phyloP scores from a whole-genome alignment of 202 grass and related monocot genomes.

The Saccharum hybrid region DNA sequence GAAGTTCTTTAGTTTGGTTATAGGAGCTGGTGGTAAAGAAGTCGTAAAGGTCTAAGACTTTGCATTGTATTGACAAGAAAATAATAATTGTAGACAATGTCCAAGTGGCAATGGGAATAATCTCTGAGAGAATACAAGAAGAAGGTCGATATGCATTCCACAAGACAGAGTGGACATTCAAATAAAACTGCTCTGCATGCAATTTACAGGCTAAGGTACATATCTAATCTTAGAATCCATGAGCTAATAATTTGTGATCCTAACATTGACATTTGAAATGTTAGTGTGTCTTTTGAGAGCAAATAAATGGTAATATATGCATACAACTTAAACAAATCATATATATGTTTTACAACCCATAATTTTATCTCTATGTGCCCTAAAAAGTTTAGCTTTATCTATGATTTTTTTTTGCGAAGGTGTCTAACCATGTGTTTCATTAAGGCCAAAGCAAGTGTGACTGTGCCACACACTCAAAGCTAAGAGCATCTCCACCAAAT shows the following conservation, averaged over 20 bases:
- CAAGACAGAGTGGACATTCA: not conserved
- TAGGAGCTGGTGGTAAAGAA: slow-evolving; percentile 15
- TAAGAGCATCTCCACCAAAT: too few relatives aligned
- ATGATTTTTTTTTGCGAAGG: too few relatives aligned
- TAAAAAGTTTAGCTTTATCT: too few relatives aligned
- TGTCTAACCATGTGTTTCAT: too few relatives aligned
- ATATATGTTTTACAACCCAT: too few relatives aligned
- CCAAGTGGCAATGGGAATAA: not conserved
- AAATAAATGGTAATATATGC: not conserved
- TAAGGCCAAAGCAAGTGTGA: too few relatives aligned
- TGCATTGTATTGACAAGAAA: not conserved
- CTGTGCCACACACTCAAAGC: too few relatives aligned
- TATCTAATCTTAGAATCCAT: not conserved
- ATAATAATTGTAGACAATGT: not conserved
- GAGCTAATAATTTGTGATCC: not conserved
- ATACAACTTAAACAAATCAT: too few relatives aligned
- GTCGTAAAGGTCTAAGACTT: slow-evolving; percentile 27
- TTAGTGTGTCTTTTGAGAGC: not conserved
- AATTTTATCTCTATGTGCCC: too few relatives aligned
- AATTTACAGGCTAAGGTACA: not conserved
- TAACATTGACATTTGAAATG: not conserved
- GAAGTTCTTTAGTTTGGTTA: not conserved
- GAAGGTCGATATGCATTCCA: not conserved
- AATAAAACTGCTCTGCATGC: not conserved
- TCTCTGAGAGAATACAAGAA: not conserved